phyloP scores from a whole-genome alignment of 169 alveolate species.

The Amoebophrya sp. region DNA sequence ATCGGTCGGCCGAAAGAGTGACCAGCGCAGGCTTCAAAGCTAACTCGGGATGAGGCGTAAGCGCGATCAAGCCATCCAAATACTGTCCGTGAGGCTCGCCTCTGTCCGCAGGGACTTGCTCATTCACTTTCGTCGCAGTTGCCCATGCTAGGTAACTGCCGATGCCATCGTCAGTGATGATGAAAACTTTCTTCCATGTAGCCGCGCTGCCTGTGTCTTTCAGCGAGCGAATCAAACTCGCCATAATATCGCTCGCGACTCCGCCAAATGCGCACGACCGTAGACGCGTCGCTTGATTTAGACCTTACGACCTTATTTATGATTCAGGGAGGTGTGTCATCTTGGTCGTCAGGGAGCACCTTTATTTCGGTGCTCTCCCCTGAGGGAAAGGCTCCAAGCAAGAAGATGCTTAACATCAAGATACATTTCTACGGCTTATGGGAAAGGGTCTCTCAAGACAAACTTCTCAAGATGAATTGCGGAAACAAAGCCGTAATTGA shows the following conservation, averaged over 20 bases:
- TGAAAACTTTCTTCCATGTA: background rate
- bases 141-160: background rate
- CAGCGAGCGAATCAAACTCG: background rate
- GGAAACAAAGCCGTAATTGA: no score
- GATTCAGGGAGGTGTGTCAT: no score
- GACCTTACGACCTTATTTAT: no score
- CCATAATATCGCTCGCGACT: background rate
- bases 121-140: background rate
- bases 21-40: background rate
- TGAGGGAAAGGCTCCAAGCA: no score
- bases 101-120: background rate
- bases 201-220: background rate
- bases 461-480: no score
- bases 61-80: background rate
- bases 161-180: background rate
- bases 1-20: background rate
- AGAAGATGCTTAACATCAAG: no score
- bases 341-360: no score
- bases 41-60: background rate
- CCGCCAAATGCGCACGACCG: background rate
- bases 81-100: no score
- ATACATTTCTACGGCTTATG: no score
- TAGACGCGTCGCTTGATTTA: no score
- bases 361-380: no score
- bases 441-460: no score